Evolutionary conservation across 176 grass and related monocot species (phyloP).

Genomic region (Aegilops umbellulata): DNA sequence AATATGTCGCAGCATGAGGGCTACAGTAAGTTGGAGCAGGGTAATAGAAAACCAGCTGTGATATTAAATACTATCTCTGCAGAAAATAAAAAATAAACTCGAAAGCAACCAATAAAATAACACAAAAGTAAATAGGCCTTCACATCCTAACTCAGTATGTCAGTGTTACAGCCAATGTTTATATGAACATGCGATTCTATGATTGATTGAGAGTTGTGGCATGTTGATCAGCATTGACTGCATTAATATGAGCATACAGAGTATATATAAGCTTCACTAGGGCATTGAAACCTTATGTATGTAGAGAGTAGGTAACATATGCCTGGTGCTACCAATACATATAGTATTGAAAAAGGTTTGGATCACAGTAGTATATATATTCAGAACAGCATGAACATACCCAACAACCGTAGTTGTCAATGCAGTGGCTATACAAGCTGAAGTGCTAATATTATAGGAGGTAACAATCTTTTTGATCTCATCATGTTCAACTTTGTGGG

Average conservation of each 20-base stretch:
- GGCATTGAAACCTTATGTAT: not conserved
- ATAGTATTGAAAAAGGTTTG: not conserved
- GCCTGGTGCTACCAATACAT: not conserved
- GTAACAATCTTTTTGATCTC: conserved; percentile 91
- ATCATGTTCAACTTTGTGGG: conserved; percentile 56
- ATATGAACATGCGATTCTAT: not conserved
- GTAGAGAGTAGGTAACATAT: conserved; percentile 3
- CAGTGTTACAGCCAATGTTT: not conserved
- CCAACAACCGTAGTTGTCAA: conserved; percentile 65
- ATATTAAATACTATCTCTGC: not conserved
- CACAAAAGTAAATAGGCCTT: not conserved
- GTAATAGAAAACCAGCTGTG: not conserved
- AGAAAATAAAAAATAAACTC: not conserved
- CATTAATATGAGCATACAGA: not conserved
- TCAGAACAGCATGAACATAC: conserved; percentile 48
- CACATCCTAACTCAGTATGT: not conserved
- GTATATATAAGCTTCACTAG: not conserved
- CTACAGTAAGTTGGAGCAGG: not conserved
- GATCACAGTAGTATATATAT: not conserved
- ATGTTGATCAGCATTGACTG: not conserved
- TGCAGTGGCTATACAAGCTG: conserved; percentile 72
- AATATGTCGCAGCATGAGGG: not conserved
- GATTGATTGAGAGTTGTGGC: not conserved
- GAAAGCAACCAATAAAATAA: not conserved
- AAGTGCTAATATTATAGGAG: conserved; percentile 55